These are phyloP conservation scores for Chlamydomonas sphaeroides DNA, from an alignment of 139 green algal species.

Conservation along the genomic window DNA sequence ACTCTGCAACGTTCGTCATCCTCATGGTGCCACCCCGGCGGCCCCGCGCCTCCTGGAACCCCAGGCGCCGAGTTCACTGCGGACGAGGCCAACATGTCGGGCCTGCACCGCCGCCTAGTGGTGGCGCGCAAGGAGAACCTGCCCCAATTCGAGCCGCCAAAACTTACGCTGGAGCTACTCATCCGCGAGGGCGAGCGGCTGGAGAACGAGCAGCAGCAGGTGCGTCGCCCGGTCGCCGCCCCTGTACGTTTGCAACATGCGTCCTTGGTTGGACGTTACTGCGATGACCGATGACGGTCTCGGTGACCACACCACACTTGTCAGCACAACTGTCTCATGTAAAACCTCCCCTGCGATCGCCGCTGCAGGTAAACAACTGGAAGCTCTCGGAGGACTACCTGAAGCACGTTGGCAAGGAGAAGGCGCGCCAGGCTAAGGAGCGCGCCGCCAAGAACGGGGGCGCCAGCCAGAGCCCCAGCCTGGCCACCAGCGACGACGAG, in stretches of 20 bases:
- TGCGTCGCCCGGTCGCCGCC: too few species aligned
- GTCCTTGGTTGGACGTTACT: too few species aligned
- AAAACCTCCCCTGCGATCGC: too few species aligned
- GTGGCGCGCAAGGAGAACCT: constrained; percentile 33
- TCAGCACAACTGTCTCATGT: too few species aligned
- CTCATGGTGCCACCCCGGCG: too few species aligned
- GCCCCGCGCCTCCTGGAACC: too few species aligned
- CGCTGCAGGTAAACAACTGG: constrained; percentile 54
- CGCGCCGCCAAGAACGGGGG: not conserved
- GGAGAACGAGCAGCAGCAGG: constrained; percentile 60
- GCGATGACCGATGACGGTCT: too few species aligned
- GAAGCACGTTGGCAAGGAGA: constrained; percentile 44
- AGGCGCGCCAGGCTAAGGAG: not conserved
- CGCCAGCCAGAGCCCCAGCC: too few species aligned
- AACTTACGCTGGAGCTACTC: constrained; percentile 65
- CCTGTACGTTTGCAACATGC: too few species aligned
- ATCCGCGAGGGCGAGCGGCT: constrained; percentile 64
- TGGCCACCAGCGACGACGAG: too few species aligned
- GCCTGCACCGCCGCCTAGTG: constrained; percentile 53
- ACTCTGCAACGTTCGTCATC: too few species aligned
- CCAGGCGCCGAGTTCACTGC: constrained; percentile 45
- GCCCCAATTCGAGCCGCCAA: constrained; percentile 71
- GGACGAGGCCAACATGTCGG: constrained; percentile 55
- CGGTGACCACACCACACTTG: too few species aligned
- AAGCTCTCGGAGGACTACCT: constrained; percentile 77